A percentile compares a stretch with the other conserved stretches of the same genome.
Evolutionary conservation across 202 grass and related monocot genomes (phyloP).

Genomic region (Musa balbisiana): DNA sequence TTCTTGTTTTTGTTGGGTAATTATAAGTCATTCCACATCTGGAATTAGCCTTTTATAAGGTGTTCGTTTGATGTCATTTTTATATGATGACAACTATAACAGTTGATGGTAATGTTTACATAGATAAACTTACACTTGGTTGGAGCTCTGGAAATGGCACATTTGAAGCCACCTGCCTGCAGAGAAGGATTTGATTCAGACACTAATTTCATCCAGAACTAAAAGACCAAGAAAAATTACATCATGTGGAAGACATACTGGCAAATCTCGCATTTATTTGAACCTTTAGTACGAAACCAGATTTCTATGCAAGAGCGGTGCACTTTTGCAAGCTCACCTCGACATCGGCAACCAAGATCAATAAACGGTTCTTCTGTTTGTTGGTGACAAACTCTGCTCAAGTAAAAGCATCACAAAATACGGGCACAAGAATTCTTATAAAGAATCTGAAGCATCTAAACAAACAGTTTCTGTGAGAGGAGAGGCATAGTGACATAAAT

Average conservation of each 20-base stretch:
- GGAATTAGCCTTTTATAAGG: too few species aligned
- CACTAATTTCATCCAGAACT: conserved; percentile 2
- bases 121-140: conserved; percentile 59
- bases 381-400: conserved; percentile 85
- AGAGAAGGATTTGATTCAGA: conserved; percentile 27
- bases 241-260: conserved; percentile 58
- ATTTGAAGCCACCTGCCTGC: conserved; percentile 86
- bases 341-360: conserved; percentile 86
- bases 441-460: not conserved
- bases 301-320: conserved; percentile 82
- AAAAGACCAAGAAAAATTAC: not conserved
- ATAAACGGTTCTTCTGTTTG: conserved; percentile 86
- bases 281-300: conserved; percentile 94
- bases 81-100: too few species aligned
- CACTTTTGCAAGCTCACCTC: conserved; percentile 87
- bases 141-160: conserved; percentile 81
- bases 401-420: conserved; percentile 9
- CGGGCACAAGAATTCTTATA: not conserved
- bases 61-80: too few species aligned
- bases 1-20: too few species aligned
- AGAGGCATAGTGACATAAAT: not conserved
- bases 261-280: conserved; percentile 99
- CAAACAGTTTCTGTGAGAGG: not conserved
- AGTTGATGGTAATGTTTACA: not conserved
- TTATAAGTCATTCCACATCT: too few species aligned